Percentiles rank a stretch among this genome's conserved stretches.
These are phyloP conservation scores for Kluyveromyces sp. DNA, from an alignment of 1,139 yeast genomes.

Conservation along the genomic window DNA sequence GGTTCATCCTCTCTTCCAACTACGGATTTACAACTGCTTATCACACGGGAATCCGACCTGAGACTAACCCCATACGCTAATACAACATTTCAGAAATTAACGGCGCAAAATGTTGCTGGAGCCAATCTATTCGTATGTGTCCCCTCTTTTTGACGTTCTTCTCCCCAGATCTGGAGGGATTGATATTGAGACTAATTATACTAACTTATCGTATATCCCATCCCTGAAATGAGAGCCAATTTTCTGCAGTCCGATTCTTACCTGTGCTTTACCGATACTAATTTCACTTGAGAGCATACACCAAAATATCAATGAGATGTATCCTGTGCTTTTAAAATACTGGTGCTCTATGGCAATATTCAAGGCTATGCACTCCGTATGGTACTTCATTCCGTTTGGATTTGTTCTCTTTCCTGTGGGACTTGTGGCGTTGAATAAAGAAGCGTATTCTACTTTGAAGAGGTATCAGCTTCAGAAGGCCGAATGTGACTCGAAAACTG, in stretches of 20 bases:
- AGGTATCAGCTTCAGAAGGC: slow-evolving; percentile 3
- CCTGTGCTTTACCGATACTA: slow-evolving; percentile 3
- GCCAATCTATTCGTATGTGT: slow-evolving; percentile 5
- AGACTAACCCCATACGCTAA: background rate
- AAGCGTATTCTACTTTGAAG: slow-evolving; percentile 3
- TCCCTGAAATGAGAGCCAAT: background rate
- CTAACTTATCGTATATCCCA: background rate
- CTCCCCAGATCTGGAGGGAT: background rate
- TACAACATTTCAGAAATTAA: background rate
- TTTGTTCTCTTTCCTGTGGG: slow-evolving; percentile 3
- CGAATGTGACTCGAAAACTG: slow-evolving; percentile 2
- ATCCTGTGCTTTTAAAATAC: slow-evolving; percentile 5
- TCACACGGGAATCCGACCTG: background rate
- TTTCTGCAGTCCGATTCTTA: slow-evolving; percentile 1
- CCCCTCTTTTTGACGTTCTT: background rate
- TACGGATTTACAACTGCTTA: no score
- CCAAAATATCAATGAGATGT: slow-evolving; percentile 6
- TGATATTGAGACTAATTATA: background rate
- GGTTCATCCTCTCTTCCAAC: no score
- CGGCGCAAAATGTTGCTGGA: slow-evolving; percentile 1
- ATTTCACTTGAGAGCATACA: slow-evolving; percentile 4
- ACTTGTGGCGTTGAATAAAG: slow-evolving; percentile 3
- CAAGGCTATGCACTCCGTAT: background rate
- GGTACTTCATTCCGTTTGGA: slow-evolving; percentile 7
- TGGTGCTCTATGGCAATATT: slow-evolving; percentile 5